Evolutionary conservation across 2,329 filamentous ascomycete genomes (phyloP).

Genomic region (Elsinoe australis): DNA sequence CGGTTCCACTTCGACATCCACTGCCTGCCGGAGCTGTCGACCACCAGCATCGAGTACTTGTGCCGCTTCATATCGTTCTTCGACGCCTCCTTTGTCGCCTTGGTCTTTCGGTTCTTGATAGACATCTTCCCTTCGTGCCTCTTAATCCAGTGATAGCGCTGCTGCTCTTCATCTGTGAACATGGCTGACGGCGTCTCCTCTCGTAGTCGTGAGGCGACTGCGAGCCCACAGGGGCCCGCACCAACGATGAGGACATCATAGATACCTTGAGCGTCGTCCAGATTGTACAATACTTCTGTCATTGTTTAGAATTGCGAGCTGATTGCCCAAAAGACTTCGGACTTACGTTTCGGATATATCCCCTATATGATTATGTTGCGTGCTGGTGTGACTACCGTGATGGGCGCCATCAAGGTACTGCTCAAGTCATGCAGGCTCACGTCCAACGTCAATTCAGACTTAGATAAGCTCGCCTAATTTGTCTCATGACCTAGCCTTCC

Average conservation of each 20-base stretch:
- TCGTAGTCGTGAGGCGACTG: constrained; percentile 61
- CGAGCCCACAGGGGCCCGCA: constrained; percentile 67
- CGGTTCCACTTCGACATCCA: constrained; percentile 68
- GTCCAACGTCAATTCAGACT: too few relatives aligned
- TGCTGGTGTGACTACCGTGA: constrained; percentile 5
- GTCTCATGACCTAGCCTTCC: too few relatives aligned
- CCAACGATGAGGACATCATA: constrained; percentile 67
- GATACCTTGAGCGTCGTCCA: constrained; percentile 23
- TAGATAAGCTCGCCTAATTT: too few relatives aligned
- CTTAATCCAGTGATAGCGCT: constrained; percentile 70
- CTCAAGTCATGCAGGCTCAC: background rate
- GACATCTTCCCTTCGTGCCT: constrained; percentile 55
- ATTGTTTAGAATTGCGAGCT: background rate
- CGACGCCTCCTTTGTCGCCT: constrained; percentile 33
- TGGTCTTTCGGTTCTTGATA: constrained; percentile 47
- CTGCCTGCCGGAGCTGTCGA: constrained; percentile 55
- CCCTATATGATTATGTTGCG: background rate
- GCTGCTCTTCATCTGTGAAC: constrained; percentile 77
- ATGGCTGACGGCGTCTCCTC: constrained; percentile 69
- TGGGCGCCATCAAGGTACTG: constrained; percentile 9
- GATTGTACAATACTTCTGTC: constrained; percentile 7
- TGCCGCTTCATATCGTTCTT: constrained; percentile 20
- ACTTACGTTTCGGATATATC: background rate
- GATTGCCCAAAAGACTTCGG: background rate
- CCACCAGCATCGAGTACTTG: constrained; percentile 48